Evolutionary conservation across 768 basidiomycete genomes (phyloP), one percentile per base, ranked within the genome.

Genomic region (Russula foetens): DNA sequence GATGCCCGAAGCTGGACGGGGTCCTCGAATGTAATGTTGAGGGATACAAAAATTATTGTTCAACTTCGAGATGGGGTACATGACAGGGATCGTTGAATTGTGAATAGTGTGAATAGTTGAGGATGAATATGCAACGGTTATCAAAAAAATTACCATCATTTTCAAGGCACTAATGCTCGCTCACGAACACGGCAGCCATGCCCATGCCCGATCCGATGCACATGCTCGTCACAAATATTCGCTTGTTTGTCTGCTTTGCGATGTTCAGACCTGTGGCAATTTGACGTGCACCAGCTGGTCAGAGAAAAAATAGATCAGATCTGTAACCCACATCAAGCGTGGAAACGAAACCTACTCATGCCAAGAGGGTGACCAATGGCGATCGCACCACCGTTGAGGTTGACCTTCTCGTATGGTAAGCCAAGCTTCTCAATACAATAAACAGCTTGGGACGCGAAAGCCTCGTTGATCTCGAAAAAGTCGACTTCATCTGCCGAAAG

Each of bases 381-480:
- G 65, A 95, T 95, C 11, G 90, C 92, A 62, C 94, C 93, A 45
- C 93, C 94, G 62, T 86, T 80, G 38, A 87, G 71, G 76, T 96
- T 96, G 50, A 96, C 91, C 73, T 91, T 94, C 67, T 83, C 81
- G 62, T 77, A 80, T 2, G 84, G 81, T 63, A 94, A 82, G 24
- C 82, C 82, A 55, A 96, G 73, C 65, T 82, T 80, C 65, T 89
- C 74, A 29, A 93, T 72, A 48, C 76, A 81, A 74, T 86, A 91
- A 46, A 94, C 75, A 2, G 90, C 91, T 71, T 90, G 88, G 31
- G 81, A 84, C 29, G 92, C 91, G 70, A 93, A 94, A 31, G 92
- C 92, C 73, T 93, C 92, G 71, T 94, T 94, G 73, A 92, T 92
- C 75, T 94, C 90, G 74, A 77, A 96, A 70, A 95, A 90, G 74